Base-by-base conservation (phyloP, 345 rosid genomes). In the Cardamine occulta region DNA sequence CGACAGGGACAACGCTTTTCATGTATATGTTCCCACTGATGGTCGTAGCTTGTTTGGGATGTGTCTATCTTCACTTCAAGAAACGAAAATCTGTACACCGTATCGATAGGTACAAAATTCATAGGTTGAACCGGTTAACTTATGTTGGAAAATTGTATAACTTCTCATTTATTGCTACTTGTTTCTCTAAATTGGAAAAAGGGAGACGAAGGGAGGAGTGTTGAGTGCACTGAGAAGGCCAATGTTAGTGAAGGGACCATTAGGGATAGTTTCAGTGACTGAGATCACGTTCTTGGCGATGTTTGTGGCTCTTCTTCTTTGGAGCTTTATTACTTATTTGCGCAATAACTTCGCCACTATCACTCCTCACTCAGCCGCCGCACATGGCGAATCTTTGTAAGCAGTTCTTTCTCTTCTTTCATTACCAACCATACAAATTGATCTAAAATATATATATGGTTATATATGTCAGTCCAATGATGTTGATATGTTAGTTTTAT, bases 181-280 rank as follows among this genome's bases (percentile, higher is more conserved):
- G 18, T 26, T 61, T 40, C 15, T 35, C 31, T 59, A 5, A 31
- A 29, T 34, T 13, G 35, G 8, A 0, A 32, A 63, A 56, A 77
- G 70, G 69, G 73, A 67, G 58, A 59, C 6, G 19, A 79, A 52
- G 57, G 39, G 69, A 52, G 74, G 70, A 32, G 60, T 49, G 58
- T 29, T 12, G 81, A 44, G 63, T 28, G 65, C 48, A 66, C 26
- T 73, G 85, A 87, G 68, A 82, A 83, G 37, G 69, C 93, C 94
- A n/a, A 79, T 86, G 85, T 59, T 91, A 13, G 89, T 84, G 76
- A 91, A 81, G 59, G 96, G 97, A 5, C 97, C 98, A 13, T 73
- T 89, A 2, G 98, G 98, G 73, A 88, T 94, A 61, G 96, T 94
- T 35, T 83, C 96, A 2, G 67, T 80, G 52, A 74, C 71, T 21